These are phyloP conservation scores for Phytophthora kernoviae DNA, from an alignment of 352 stramenopile genomes.

Conservation along the genomic window DNA sequence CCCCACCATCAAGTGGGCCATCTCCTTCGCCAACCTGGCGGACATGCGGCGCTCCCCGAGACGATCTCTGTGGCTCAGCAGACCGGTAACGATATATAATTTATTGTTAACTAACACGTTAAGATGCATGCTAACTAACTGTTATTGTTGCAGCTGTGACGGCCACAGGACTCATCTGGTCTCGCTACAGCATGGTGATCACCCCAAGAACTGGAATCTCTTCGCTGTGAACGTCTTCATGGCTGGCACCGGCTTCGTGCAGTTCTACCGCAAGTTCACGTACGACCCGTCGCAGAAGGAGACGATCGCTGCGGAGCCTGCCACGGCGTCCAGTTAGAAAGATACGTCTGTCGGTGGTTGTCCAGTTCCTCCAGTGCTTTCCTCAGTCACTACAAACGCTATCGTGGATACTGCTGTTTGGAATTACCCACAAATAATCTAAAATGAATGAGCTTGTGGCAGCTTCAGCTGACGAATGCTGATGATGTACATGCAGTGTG, in stretches of 20 bases:
- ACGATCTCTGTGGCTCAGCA: conserved; percentile 86
- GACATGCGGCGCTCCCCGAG: conserved; percentile 85
- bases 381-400: conserved; percentile 1
- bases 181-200: conserved; percentile 88
- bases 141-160: conserved; percentile 50
- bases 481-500: background rate
- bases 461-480: background rate
- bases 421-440: background rate
- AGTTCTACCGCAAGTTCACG: conserved; percentile 84
- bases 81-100: conserved; percentile 19
- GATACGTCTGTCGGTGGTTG: no score
- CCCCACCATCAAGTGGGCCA: conserved; percentile 88
- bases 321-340: conserved; percentile 13
- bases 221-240: conserved; percentile 91
- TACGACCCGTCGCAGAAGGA: conserved; percentile 32
- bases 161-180: conserved; percentile 89
- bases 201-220: conserved; percentile 92
- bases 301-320: conserved; percentile 10
- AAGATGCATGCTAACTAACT: background rate
- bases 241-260: conserved; percentile 73
- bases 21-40: conserved; percentile 84
- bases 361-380: background rate
- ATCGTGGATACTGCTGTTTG: conserved; percentile 2
- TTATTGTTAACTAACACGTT: background rate
- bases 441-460: background rate